phyloP scores from a whole-genome alignment of 2,329 filamentous ascomycete species.

The Penicillium crustosum region DNA sequence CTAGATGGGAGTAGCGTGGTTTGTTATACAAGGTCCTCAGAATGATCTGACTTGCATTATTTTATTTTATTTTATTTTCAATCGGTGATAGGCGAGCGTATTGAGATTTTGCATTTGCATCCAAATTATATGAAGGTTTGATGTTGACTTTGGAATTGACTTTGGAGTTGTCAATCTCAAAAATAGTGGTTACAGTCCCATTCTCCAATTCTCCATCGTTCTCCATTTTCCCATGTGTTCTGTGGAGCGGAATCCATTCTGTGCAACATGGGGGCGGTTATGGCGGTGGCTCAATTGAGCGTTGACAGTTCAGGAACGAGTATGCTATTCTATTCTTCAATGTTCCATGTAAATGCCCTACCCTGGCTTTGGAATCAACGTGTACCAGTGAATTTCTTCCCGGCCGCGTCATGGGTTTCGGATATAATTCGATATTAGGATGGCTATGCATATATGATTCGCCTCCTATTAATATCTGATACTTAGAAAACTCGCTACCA shows the following conservation, averaged over 20 bases:
- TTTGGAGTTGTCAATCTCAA: neutral
- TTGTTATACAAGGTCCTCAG: conserved; percentile 18
- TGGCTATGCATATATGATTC: conserved; percentile 2
- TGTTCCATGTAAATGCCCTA: neutral
- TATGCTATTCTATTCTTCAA: neutral
- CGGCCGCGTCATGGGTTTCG: conserved; percentile 25
- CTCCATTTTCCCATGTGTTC: conserved; percentile 10
- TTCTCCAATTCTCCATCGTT: conserved; percentile 7
- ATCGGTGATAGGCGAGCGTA: neutral
- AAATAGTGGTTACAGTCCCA: neutral
- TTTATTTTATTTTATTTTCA: neutral
- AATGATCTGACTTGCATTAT: conserved; percentile 4
- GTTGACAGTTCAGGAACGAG: neutral
- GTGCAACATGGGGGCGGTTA: neutral
- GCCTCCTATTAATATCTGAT: conserved; percentile 1
- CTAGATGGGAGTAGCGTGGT: conserved; percentile 3
- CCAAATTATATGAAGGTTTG: neutral
- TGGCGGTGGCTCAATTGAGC: neutral
- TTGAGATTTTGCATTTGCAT: neutral
- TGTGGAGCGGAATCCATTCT: conserved; percentile 5
- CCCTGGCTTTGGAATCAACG: neutral
- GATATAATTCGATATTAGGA: conserved; percentile 10
- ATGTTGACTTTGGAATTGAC: conserved; percentile 1
- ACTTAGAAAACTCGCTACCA: conserved; percentile 4
- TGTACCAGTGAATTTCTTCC: conserved; percentile 5